Base-by-base conservation (phyloP, 495 filamentous ascomycete species). In the Xylaria grammica region DNA sequence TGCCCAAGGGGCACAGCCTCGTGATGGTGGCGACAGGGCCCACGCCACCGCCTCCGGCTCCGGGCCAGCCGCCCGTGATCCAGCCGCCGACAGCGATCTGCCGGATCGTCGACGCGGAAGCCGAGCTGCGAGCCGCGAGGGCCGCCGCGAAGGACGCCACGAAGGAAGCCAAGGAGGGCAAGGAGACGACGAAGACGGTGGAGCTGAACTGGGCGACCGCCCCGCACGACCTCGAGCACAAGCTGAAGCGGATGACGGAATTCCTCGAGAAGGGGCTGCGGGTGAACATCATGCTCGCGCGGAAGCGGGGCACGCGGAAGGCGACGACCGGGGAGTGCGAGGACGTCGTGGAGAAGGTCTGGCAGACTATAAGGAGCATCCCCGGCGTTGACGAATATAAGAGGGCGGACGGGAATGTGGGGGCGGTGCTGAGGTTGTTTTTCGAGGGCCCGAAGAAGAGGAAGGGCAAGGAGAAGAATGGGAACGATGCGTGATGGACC, bases 151-250 rank as follows among this genome's bases (percentile, higher is more conserved):
- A 63, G 36, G 70, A 63, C 10, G 76, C 71, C 62, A 62, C 54
- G 52, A 75, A 67, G 46, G 62, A 63, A 19, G 62, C 57, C 46
- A 22, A 26, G 53, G 17, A n/a, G 73, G 69, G n/a, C 63, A 69
- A 38, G 34, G 50, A 36, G 44, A 29, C 50, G 63, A 65, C 72
- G 6, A 96, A 97, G 79, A 86, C 90, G 71, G 71, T 97, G 17
- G 93, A 96, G 78, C 26, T 97, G 65, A 92, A 92, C 75, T 97
- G 93, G 93, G 86, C 89, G 27, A 93, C 94, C 66, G 87, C 86
- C 58, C 65, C 72, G 10, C 80, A 90, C 74, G 91, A 94, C 75
- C 75, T 93, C 26, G 67, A 68, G 3, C 87, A 90, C 71, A 83
- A 85, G 51, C 59, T 90, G 68, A 79, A 80, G 48, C 82, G 86